Evolutionary conservation across 2,329 filamentous ascomycete species (phyloP).

Genomic region (Ramularia endophylla): DNA sequence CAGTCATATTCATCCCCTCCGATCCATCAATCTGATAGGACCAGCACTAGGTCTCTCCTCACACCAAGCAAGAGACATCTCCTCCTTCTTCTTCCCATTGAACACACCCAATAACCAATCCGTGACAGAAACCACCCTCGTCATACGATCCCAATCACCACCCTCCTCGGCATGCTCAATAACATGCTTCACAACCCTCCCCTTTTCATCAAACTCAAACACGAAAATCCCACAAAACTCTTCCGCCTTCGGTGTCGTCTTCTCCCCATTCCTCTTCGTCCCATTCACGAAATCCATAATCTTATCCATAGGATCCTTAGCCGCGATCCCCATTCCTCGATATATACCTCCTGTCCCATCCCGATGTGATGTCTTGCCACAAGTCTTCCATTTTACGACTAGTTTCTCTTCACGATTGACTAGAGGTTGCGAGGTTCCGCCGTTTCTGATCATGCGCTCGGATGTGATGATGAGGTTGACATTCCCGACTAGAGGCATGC

Average conservation of each 20-base stretch:
- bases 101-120: conserved; percentile 90
- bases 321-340: conserved; percentile 29
- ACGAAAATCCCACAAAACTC: conserved; percentile 90
- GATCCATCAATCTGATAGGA: conserved; percentile 14
- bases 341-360: conserved; percentile 42
- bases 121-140: conserved; percentile 82
- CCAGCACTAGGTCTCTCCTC: conserved; percentile 16
- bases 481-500: conserved; percentile 83
- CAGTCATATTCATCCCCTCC: conserved; percentile 3
- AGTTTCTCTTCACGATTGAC: conserved; percentile 63
- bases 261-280: conserved; percentile 37
- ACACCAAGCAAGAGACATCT: conserved; percentile 40
- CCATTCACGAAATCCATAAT: conserved; percentile 52
- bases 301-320: conserved; percentile 47
- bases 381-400: conserved; percentile 83
- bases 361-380: conserved; percentile 45
- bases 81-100: conserved; percentile 43
- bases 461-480: conserved; percentile 81
- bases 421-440: conserved; percentile 36
- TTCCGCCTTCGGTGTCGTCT: conserved; percentile 37
- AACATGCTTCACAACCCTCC: conserved; percentile 76
- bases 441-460: conserved; percentile 71
- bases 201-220: conserved; percentile 89
- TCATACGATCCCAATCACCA: conserved; percentile 74
- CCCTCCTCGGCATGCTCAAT: conserved; percentile 90